A percentile compares a stretch with the other conserved stretches of the same genome.
phyloP scores from a whole-genome alignment of 2,329 filamentous ascomycete genomes.

The Sclerotinia sclerotiorum region DNA sequence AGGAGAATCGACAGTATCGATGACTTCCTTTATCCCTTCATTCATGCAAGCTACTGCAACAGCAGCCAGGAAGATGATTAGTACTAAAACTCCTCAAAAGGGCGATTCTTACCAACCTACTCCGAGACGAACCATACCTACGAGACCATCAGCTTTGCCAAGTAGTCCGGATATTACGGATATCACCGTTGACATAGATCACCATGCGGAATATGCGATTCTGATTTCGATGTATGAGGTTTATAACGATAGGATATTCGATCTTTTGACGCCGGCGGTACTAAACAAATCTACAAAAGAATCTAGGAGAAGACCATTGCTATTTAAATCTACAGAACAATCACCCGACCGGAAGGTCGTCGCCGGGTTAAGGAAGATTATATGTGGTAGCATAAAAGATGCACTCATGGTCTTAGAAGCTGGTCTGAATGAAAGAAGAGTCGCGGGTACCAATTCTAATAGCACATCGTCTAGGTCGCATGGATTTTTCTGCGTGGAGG shows the following conservation, averaged over 20 bases:
- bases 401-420: conserved; percentile 88
- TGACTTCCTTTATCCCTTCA: conserved; percentile 32
- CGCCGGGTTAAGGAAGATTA: conserved; percentile 84
- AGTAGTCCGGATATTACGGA: conserved; percentile 72
- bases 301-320: conserved; percentile 70
- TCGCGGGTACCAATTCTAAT: conserved; percentile 90
- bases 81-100: conserved; percentile 46
- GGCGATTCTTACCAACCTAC: conserved; percentile 55
- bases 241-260: conserved; percentile 97
- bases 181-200: conserved; percentile 65
- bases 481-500: conserved; percentile 92
- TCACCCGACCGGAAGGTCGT: conserved; percentile 94
- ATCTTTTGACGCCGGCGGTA: conserved; percentile 70
- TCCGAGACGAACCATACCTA: conserved; percentile 60
- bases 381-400: conserved; percentile 79
- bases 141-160: conserved; percentile 69
- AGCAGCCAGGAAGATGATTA: conserved; percentile 40
- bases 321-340: conserved; percentile 89
- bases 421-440: conserved; percentile 79
- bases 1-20: conserved; percentile 25
- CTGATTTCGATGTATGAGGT: conserved; percentile 98
- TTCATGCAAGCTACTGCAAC: conserved; percentile 39
- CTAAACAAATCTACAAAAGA: conserved; percentile 65
- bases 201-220: conserved; percentile 77
- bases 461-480: conserved; percentile 90